Evolutionary conservation across 179 eudicot genomes (phyloP), one percentile per base, ranked within the genome.

Genomic region (Actinidia chinensis): DNA sequence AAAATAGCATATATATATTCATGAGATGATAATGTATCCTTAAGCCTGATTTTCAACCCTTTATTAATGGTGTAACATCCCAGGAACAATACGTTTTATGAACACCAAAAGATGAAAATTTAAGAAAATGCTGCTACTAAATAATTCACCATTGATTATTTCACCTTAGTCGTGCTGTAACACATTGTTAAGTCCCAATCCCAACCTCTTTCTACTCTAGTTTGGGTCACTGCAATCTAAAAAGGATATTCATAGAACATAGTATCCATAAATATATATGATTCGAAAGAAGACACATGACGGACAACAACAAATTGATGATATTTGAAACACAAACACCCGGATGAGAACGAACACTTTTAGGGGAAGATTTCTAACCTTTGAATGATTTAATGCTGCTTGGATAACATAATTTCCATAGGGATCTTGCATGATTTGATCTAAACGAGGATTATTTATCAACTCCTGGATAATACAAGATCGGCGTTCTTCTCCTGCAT

Each of bases 381-480:
- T 79, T 25, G 85, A 84, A 73, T 63, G 66, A 76, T 58, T 73
- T 28, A 84, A 72, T 58, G 84, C 87, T 46, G 87, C 84, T 69
- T 84, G 87, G 69, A 84, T 54, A 72, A 84, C 87, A 77, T 84
- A 84, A 73, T 84, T 84, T 46, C 87, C 87, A 67, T 75, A 84
- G 9, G 85, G 87, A 71, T 84, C 87, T 78, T 84, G 87, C 87
- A 84, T 76, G 55, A 84, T 84, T 76, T 82, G 84, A 76, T 79
- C 87, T 22, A 84, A 76, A 54, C 70, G 79, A 44, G 78, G 74
- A 76, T 77, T 82, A 46, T 68, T 76, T 61, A 84, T 79, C 83
- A 84, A 76, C 84, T 82, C 85, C 50, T 73, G 47, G 44, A 84
- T 82, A 52, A 84, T 79, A 60, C 78, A 36, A 81, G 54, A 48